Conservation (phyloP, 768 basidiomycete genomes). For the Phallus indusiatus region DNA sequence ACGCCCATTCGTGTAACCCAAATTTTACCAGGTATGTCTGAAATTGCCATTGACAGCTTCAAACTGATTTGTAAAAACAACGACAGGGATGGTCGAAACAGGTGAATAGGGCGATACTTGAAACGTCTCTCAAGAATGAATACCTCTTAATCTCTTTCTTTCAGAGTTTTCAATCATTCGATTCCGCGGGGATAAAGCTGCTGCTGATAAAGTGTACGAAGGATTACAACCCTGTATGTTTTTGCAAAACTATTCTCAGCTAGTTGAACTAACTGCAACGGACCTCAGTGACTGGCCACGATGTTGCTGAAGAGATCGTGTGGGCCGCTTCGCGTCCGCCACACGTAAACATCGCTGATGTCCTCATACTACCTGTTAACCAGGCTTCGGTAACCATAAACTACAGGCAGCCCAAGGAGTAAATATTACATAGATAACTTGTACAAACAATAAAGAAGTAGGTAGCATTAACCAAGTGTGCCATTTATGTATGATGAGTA, state of each 20-base stretch:
- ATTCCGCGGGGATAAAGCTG: slow-evolving; percentile 72
- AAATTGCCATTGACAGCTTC: slow-evolving; percentile 13
- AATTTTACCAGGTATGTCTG: slow-evolving; percentile 71
- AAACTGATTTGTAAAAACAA: slow-evolving; percentile 9
- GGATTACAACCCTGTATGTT: slow-evolving; percentile 79
- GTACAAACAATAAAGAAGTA: not conserved
- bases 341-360: slow-evolving; percentile 85
- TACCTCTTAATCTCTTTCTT: not conserved
- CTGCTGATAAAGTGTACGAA: slow-evolving; percentile 85
- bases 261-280: not conserved
- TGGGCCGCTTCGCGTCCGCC: slow-evolving; percentile 90
- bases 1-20: slow-evolving; percentile 92
- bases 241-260: not conserved
- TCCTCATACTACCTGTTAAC: slow-evolving; percentile 69
- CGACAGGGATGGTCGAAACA: slow-evolving; percentile 73
- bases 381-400: slow-evolving; percentile 62
- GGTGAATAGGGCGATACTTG: slow-evolving; percentile 9
- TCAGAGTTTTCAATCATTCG: slow-evolving; percentile 83
- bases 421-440: not conserved
- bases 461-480: not conserved
- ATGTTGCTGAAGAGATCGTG: slow-evolving; percentile 96
- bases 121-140: not conserved
- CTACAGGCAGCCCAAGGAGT: slow-evolving; percentile 29
- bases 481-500: not conserved
- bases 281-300: slow-evolving; percentile 59